Evolutionary conservation across 2,329 filamentous ascomycete genomes (phyloP), one percentile per base, ranked within the genome.

Genomic region (Diaporthe sp.): DNA sequence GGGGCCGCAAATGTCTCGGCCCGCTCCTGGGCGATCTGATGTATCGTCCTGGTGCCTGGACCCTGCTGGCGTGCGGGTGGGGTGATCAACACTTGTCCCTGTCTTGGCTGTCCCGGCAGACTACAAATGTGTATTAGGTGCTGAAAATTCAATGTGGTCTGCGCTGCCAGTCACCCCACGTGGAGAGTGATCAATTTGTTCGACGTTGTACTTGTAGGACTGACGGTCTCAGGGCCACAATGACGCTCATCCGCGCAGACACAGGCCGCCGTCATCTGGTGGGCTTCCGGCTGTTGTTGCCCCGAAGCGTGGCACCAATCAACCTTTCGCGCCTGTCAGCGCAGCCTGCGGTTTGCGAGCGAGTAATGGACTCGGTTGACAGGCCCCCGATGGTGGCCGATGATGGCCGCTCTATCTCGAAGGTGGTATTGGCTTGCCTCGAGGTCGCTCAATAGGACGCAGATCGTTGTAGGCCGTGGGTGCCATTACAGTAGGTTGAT

Each of bases 301-400:
- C 37, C 65, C 65, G 49, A 69, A 28, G n/a, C 49, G 49, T 69
- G 65, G 65, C 65, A 69, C 65, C 65, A 69, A 55, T 69, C 65
- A n/a, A 28, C n/a, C 49, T 22, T 37, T 53, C n/a, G 34, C 8
- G 15, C n/a, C n/a, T 69, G 65, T 39, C 46, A 53, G 46, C 65
- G 39, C 13, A 25, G 49, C 49, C 34, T 12, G 34, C 49, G n/a
- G 34, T 19, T 69, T 12, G 46, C 65, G 8, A n/a, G 46, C 65
- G 65, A 68, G 65, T 53, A 53, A 39, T 68, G 46, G 31, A 12
- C 19, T 34, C 31, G 65, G 46, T 51, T 22, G 31, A 53, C 46
- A 51, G 46, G 34, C 65, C 6, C 10, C 46, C 65, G 65, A 53
- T 68, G 22, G 22, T 39, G 65, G 65, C 65, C 65, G 65, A 69